Percentiles rank a stretch among this genome's conserved stretches.
These are phyloP conservation scores for Boletus pseudopeckii DNA, from an alignment of 768 basidiomycete genomes.

Conservation along the genomic window DNA sequence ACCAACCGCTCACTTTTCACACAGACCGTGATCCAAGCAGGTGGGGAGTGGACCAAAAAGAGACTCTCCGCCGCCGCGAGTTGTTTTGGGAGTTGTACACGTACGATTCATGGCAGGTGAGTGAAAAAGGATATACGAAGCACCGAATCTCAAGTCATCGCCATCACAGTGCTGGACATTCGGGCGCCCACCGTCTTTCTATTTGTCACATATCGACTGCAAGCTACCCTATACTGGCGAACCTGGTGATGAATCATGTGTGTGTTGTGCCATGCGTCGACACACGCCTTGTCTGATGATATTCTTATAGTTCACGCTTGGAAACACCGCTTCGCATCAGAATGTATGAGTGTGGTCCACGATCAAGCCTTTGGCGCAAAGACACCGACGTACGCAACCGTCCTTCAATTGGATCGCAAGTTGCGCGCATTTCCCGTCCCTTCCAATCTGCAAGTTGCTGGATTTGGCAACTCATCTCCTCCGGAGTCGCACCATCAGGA, in stretches of 20 bases:
- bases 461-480: constrained; percentile 54
- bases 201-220: constrained; percentile 64
- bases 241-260: constrained; percentile 56
- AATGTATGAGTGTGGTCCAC: constrained; percentile 66
- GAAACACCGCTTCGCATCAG: constrained; percentile 67
- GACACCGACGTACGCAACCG: constrained; percentile 62
- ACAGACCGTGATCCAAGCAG: constrained; percentile 68
- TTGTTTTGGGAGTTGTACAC: constrained; percentile 61
- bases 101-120: constrained; percentile 35
- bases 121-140: background rate
- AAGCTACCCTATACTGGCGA: constrained; percentile 55
- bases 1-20: background rate
- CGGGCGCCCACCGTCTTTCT: constrained; percentile 66
- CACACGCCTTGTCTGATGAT: constrained; percentile 3
- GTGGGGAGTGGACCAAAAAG: constrained; percentile 55
- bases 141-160: constrained; percentile 27
- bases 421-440: constrained; percentile 67
- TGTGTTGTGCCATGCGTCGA: constrained; percentile 21
- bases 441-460: constrained; percentile 61
- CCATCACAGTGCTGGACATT: constrained; percentile 61
- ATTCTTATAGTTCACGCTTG: constrained; percentile 52
- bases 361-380: constrained; percentile 72
- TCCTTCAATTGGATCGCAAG: constrained; percentile 65
- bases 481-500: constrained; percentile 39
- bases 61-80: constrained; percentile 61